phyloP scores from a whole-genome alignment of 148 eudicot genomes.

The Camellia japonica region DNA sequence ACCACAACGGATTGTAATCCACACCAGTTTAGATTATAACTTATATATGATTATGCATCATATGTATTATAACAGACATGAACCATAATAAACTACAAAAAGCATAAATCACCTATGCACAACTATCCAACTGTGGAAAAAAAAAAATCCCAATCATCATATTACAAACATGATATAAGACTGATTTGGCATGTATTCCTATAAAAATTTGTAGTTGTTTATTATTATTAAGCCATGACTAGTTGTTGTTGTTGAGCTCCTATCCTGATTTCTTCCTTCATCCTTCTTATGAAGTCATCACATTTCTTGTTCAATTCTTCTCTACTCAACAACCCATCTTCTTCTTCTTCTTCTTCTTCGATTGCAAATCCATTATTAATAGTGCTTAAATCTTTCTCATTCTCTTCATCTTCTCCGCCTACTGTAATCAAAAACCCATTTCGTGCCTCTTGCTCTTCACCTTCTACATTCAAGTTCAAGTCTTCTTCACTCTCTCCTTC shows the following conservation, averaged over 20 bases:
- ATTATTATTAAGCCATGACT: slow-evolving; percentile 23
- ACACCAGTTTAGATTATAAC: too few relatives aligned
- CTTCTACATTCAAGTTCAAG: slow-evolving; percentile 2
- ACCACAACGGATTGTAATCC: too few relatives aligned
- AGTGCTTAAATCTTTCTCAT: not conserved
- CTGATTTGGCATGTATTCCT: not conserved
- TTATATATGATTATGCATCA: too few relatives aligned
- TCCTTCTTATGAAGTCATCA: slow-evolving; percentile 72
- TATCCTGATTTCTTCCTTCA: slow-evolving; percentile 61
- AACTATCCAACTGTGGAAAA: not conserved
- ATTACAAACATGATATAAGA: not conserved
- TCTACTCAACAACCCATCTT: slow-evolving; percentile 34
- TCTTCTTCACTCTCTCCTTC: slow-evolving; percentile 12
- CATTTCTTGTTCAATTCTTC: slow-evolving; percentile 74
- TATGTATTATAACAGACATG: too few relatives aligned
- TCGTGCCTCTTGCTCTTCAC: slow-evolving; percentile 7
- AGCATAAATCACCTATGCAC: too few relatives aligned
- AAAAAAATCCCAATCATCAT: not conserved
- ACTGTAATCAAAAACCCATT: not conserved
- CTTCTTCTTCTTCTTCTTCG: slow-evolving; percentile 24
- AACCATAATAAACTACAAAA: too few relatives aligned
- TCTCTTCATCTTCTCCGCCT: slow-evolving; percentile 24
- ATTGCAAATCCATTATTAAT: not conserved
- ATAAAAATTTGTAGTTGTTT: too few relatives aligned
- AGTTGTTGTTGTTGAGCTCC: slow-evolving; percentile 50